Evolutionary conservation across 139 green algal genomes (phyloP), one percentile per base, ranked within the genome.

Genomic region (Micractinium conductrix): DNA sequence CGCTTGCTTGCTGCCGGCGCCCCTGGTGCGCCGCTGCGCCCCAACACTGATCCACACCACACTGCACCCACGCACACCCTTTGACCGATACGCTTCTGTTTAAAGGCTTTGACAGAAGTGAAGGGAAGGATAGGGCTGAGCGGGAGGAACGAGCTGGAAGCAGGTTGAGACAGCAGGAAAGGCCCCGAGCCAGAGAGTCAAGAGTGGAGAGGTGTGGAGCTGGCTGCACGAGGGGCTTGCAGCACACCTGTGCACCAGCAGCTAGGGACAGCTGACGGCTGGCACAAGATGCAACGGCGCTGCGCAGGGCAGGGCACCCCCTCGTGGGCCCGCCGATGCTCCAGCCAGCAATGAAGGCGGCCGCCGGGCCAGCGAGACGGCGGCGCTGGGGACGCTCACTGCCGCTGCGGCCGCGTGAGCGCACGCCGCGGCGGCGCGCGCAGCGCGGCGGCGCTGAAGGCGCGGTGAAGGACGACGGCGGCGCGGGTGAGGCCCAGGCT

Each of bases 401-500:
- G 72, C n/a, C 28, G 28, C 35, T 80, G 44, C 45, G 87, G 87
- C 71, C 87, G 73, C 28, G 65, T 85, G 16, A 91, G 78, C 30
- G 48, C 48, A 10, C 86, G 79, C 75, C 88, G 86, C 58, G 81
- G 44, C 37, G 81, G 89, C 40, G 87, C 89, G 6, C 65, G 81
- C 43, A 87, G 53, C 1, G 85, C 76, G 9, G 81, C 81, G 2
- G 26, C 19, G 70, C 85, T 76, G 38, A 87, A 70, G 0, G 75
- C 86, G n/a, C 70, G 37, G 44, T 85, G 75, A 62, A 90, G 26
- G 53, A 60, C 35, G 40, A 78, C 40, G 12, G 69, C n/a, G 24
- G 84, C 90, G n/a, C 87, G 74, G 48, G 33, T 68, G 43, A 93
- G 79, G 43, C 87, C 83, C 80, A 93, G 63, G 42, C 70, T 90